These are phyloP conservation scores for Penicillium alfredii DNA, from an alignment of 495 filamentous ascomycete species.

Conservation along the genomic window DNA sequence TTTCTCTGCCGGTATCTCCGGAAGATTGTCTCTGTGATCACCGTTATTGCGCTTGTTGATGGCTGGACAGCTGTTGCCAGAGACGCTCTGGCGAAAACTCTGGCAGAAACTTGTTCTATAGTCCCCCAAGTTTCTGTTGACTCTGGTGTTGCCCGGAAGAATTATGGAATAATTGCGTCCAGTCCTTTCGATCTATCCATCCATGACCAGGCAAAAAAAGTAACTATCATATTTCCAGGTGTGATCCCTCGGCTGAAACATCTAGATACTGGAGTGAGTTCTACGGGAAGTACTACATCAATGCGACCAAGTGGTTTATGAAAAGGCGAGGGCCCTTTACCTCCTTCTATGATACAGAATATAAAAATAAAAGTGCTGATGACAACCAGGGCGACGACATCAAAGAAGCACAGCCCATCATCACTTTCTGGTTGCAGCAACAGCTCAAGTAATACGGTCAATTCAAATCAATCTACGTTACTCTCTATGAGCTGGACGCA, in stretches of 20 bases:
- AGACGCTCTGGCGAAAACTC: conserved; percentile 35
- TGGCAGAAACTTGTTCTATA: conserved; percentile 17
- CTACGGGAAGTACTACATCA: conserved; percentile 13
- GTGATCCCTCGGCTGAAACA: too few species aligned
- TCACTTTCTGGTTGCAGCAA: conserved; percentile 3
- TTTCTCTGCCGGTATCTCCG: conserved; percentile 43
- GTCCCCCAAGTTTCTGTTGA: conserved; percentile 20
- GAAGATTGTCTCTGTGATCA: conserved; percentile 7
- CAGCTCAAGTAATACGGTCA: conserved; percentile 8
- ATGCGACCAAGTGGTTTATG: conserved; percentile 24
- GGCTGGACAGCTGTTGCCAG: conserved; percentile 40
- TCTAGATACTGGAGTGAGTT: conserved; percentile 17
- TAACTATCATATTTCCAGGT: too few species aligned
- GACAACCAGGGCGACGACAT: conserved; percentile 15
- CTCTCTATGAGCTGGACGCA: conserved; percentile 13
- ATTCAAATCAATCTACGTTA: conserved; percentile 4
- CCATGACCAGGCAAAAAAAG: too few species aligned
- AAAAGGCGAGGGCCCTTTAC: too few species aligned
- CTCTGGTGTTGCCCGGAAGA: conserved; percentile 33
- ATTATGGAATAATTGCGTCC: conserved; percentile 26
- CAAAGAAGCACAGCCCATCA: conserved; percentile 17
- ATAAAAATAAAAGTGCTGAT: conserved; percentile 1
- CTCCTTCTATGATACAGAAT: too few species aligned
- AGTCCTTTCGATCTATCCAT: conserved; percentile 9
- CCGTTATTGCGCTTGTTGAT: conserved; percentile 25